Evolutionary conservation across 352 stramenopile genomes (phyloP).

Genomic region (Phytopythium delawarense): DNA sequence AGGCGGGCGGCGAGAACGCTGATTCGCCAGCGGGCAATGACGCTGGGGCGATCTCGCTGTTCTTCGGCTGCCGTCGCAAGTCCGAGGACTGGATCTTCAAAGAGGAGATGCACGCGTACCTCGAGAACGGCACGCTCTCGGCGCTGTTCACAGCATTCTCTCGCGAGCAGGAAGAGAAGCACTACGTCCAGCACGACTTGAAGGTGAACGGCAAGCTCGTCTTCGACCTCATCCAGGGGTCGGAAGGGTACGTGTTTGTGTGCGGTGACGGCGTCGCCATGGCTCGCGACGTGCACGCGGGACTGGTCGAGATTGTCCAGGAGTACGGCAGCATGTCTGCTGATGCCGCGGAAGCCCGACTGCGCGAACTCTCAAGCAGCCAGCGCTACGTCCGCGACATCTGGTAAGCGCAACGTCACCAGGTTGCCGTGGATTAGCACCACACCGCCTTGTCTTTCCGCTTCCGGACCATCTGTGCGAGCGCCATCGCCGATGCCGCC

Average conservation of each 20-base stretch:
- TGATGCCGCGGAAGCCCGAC: slow-evolving; percentile 54
- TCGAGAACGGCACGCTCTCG: slow-evolving; percentile 64
- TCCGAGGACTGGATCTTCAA: slow-evolving; percentile 93
- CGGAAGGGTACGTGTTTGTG: slow-evolving; percentile 89
- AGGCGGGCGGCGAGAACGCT: slow-evolving; percentile 20
- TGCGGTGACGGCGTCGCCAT: slow-evolving; percentile 95
- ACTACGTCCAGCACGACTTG: slow-evolving; percentile 93
- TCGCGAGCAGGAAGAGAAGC: slow-evolving; percentile 85
- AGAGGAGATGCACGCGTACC: slow-evolving; percentile 77
- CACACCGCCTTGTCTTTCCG: slow-evolving; percentile 7
- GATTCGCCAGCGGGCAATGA: background rate
- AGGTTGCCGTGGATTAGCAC: background rate
- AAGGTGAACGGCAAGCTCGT: slow-evolving; percentile 53
- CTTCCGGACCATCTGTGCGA: background rate
- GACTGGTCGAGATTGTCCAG: slow-evolving; percentile 77
- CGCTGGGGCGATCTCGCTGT: slow-evolving; percentile 77
- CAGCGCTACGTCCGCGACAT: slow-evolving; percentile 89
- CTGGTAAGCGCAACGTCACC: slow-evolving; percentile 38
- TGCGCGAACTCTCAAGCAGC: slow-evolving; percentile 53
- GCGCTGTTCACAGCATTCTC: slow-evolving; percentile 91
- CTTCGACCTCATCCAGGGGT: slow-evolving; percentile 68
- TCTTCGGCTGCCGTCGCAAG: slow-evolving; percentile 90
- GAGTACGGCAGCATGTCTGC: slow-evolving; percentile 48
- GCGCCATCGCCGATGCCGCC: slow-evolving; percentile 1
- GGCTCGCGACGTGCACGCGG: slow-evolving; percentile 92